A percentile compares a stretch with the other conserved stretches of the same genome.
phyloP scores from a whole-genome alignment of 2,329 filamentous ascomycete species.

The Ophiocordyceps camponoti-saundersi region DNA sequence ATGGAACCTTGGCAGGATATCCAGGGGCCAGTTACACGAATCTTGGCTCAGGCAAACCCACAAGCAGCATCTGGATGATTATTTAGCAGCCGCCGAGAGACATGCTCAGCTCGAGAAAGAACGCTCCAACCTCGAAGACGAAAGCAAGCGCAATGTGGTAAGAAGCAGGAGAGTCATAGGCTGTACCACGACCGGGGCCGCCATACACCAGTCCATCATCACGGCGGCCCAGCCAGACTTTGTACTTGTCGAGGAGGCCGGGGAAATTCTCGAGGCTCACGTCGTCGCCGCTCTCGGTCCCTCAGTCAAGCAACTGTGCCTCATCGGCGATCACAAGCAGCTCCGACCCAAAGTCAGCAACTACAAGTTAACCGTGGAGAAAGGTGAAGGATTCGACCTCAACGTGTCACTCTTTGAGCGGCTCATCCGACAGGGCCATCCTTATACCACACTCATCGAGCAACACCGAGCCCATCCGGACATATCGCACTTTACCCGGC shows the following conservation, averaged over 20 bases:
- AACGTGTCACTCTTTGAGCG: slow-evolving; percentile 55
- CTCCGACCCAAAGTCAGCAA: slow-evolving; percentile 50
- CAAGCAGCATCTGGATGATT: slow-evolving; percentile 27
- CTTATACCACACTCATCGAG: slow-evolving; percentile 33
- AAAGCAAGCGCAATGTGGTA: slow-evolving; percentile 26
- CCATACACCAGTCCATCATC: slow-evolving; percentile 40
- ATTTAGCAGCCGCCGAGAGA: slow-evolving; percentile 19
- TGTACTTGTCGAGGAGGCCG: slow-evolving; percentile 54
- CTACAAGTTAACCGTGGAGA: slow-evolving; percentile 43
- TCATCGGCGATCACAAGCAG: slow-evolving; percentile 62
- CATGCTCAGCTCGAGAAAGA: slow-evolving; percentile 24
- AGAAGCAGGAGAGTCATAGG: slow-evolving; percentile 43
- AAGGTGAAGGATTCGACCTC: slow-evolving; percentile 47
- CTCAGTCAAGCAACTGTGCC: slow-evolving; percentile 41
- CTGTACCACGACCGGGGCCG: slow-evolving; percentile 55
- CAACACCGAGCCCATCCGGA: slow-evolving; percentile 57
- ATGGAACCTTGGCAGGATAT: slow-evolving; percentile 31
- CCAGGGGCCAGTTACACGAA: slow-evolving; percentile 17
- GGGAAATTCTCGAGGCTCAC: slow-evolving; percentile 55
- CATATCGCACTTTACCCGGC: slow-evolving; percentile 40
- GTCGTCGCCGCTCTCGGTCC: slow-evolving; percentile 37
- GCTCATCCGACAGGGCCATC: slow-evolving; percentile 36
- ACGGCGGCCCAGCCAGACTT: slow-evolving; percentile 37
- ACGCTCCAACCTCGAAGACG: slow-evolving; percentile 25
- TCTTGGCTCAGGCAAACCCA: slow-evolving; percentile 28